Evolutionary conservation across 768 basidiomycete species (phyloP).

Genomic region (Pisolithus marmoratus): DNA sequence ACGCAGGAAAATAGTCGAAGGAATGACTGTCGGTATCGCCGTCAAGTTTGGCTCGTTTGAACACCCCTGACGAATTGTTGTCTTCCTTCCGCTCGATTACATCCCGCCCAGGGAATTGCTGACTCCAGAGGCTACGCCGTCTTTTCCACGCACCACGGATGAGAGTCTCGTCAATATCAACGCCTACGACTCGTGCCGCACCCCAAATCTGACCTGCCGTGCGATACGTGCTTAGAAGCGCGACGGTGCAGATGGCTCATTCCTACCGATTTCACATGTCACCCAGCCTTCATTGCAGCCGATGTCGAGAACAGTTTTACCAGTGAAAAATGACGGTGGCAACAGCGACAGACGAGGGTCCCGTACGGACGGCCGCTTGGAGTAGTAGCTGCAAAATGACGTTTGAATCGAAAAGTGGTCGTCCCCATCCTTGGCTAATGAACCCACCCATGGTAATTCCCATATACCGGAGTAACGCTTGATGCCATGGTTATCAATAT

Average conservation of each 20-base stretch:
- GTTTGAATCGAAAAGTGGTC: no score
- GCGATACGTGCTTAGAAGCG: neutral
- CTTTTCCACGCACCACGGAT: constrained; percentile 74
- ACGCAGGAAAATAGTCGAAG: constrained; percentile 65
- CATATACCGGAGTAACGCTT: constrained; percentile 41
- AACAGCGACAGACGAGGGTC: constrained; percentile 67
- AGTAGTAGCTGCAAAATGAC: constrained; percentile 54
- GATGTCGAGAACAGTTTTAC: constrained; percentile 66
- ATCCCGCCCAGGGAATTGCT: constrained; percentile 34
- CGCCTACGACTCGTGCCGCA: constrained; percentile 67
- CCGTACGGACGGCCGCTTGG: constrained; percentile 54
- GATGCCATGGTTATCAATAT: constrained; percentile 4
- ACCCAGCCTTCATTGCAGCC: constrained; percentile 88
- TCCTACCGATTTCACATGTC: constrained; percentile 76
- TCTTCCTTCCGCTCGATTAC: neutral
- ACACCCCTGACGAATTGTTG: neutral
- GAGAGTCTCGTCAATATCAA: constrained; percentile 78
- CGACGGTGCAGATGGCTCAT: neutral
- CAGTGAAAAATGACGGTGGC: constrained; percentile 45
- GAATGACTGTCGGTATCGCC: constrained; percentile 1
- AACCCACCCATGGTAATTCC: constrained; percentile 68
- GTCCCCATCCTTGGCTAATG: neutral
- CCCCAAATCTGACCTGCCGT: constrained; percentile 55
- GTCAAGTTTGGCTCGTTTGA: constrained; percentile 11
- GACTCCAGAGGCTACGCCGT: constrained; percentile 65